Base-by-base conservation (phyloP, 75 land plant species). In the Sequoiadendron giganteum region DNA sequence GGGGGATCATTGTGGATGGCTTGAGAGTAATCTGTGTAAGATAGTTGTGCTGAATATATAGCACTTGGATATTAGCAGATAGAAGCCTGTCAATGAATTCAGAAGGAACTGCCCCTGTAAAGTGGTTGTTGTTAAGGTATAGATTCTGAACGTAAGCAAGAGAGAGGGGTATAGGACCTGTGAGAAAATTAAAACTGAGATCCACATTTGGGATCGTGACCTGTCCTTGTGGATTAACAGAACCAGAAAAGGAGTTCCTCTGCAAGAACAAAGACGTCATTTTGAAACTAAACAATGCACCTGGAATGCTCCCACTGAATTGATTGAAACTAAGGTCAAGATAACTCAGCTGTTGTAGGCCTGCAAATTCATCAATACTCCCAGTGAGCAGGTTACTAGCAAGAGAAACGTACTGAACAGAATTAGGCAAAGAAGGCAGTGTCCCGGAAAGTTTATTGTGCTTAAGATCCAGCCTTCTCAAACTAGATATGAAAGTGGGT, bases 1-100 rank as follows among this genome's bases (percentile, higher is more conserved):
- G 79, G 0, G 97, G 97, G 42, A 96, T 89, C 84, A 84, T 87
- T 1, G 91, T 91, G 65, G 88, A 85, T 11, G 94, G 90, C 47
- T 88, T 79, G 34, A 95, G 90, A 88, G 83, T 89, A 7, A 95
- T 89, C 77, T 89, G 90, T 6, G 93, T 93, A 76, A 96, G 88
- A 70, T 88, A 96, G 86, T 96, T 96, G 88, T 95, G 97, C 87
- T 96, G 98, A 68, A 96, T 87, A 78, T 93, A 96, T n/a, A 96
- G 90, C 5, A 88, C 88, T 90, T 91, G 92, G 15, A 96, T 93
- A 38, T 87, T 87, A 11, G 91, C 92, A 7, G 90, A 86, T 49
- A 93, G 79, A 89, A 96, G 73, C 79, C 91, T 88, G 78, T 92
- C 94, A 81, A 93, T 92, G 52, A 96, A 90, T 25, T 87, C 90